Evolutionary conservation across 2,329 filamentous ascomycete species (phyloP).

Genomic region (Pseudogymnoascus sp.): DNA sequence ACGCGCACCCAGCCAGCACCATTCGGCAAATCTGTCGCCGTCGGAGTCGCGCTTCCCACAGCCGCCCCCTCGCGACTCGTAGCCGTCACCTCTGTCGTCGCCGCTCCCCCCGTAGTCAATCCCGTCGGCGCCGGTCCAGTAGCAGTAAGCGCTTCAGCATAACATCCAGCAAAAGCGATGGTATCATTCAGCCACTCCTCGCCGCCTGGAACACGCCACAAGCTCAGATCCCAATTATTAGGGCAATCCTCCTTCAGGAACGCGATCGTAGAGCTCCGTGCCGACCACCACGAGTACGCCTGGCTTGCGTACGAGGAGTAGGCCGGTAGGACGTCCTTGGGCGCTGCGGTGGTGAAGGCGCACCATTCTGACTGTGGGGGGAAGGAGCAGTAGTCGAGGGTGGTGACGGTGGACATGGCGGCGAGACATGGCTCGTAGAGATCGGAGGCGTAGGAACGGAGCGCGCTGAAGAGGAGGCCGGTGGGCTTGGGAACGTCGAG

Average conservation of each 20-base stretch:
- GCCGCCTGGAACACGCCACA: background rate
- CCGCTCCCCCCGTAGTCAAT: background rate
- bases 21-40: background rate
- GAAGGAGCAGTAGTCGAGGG: too few species aligned
- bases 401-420: too few species aligned
- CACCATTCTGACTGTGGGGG: background rate
- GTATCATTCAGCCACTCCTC: background rate
- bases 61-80: background rate
- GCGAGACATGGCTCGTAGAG: background rate
- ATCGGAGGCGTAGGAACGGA: background rate
- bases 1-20: background rate
- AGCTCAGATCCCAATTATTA: background rate
- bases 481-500: background rate
- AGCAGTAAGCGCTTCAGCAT: background rate
- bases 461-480: background rate
- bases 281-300: background rate
- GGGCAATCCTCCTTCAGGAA: background rate
- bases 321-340: background rate
- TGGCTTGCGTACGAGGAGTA: background rate
- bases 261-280: background rate
- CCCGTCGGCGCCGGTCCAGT: background rate
- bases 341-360: background rate
- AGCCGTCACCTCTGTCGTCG: background rate
- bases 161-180: background rate
- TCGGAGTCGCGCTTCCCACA: background rate